Base-by-base conservation (phyloP, 1,139 yeast genomes). In the Kodamaea derodonti region DNA sequence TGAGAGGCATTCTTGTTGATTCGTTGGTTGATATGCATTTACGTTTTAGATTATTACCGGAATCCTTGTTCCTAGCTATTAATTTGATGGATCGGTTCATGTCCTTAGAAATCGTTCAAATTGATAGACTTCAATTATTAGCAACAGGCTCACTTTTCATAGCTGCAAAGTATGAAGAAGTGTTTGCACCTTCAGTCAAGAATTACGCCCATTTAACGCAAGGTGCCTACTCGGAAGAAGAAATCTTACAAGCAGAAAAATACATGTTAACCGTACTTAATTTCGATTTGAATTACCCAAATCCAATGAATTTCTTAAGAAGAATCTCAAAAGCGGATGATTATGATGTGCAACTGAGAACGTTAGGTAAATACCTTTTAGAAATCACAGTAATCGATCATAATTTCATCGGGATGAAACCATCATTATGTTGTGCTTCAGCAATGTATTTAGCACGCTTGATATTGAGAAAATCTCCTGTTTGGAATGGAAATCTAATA, bases 111-210 rank as follows among this genome's bases (percentile, higher is more conserved):
- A 72, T 77, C 32, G 95, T 88, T 27, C 87, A 84, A 48, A 77
- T 88, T 41, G 90, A 84, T 52, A 80, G 86, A 61, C 67, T 92
- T 39, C 98, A 92, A 65, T 69, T 90, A 38, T 78, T 90, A 31
- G 97, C 97, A 10, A 84, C 95, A 1, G 88, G 96, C 1, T 80
- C 95, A 15, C 61, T 92, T 45, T 87, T 90, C 60, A 84, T 90
- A 46, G 96, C 97, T 24, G 92, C 97, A 16, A 92, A 92, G 62
- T 88, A 86, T 56, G 97, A 90, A 63, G 97, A 90, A 62, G 95
- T 90, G 31, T 85, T 85, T 54, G 78, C 92, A 8, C 97, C 97
- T 12, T 80, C 94, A 27, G 86, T 88, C 37, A 78, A 80, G 48
- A 85, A 87, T 62, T 88, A 87, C 60, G 90, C 95, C 10, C 84